Conservation (phyloP, 352 stramenopile genomes). For the Globisporangium echinulatum region DNA sequence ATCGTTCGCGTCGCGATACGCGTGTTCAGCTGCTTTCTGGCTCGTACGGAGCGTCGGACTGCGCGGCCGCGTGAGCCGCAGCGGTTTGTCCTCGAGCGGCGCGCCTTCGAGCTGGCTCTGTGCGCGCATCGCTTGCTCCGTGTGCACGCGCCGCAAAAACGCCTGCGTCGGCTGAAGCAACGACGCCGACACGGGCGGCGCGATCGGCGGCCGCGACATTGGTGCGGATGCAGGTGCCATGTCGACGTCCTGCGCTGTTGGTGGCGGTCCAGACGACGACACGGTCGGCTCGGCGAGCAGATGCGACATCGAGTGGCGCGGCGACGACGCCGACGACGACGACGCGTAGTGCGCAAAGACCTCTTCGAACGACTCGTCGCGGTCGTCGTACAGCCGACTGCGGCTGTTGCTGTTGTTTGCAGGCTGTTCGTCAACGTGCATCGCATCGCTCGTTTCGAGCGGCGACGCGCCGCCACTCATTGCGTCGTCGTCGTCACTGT, state of each 20-base stretch:
- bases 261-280: neutral
- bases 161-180: slow-evolving; percentile 67
- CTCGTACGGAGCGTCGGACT: slow-evolving; percentile 48
- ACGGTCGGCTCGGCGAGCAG: slow-evolving; percentile 23
- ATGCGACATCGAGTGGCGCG: slow-evolving; percentile 29
- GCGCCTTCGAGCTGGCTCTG: slow-evolving; percentile 31
- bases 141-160: slow-evolving; percentile 48
- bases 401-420: slow-evolving; percentile 11
- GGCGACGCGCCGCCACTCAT: slow-evolving; percentile 42
- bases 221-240: neutral
- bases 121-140: slow-evolving; percentile 51
- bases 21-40: slow-evolving; percentile 20
- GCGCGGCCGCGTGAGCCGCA: slow-evolving; percentile 42
- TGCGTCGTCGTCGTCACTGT: slow-evolving; percentile 8
- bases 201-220: slow-evolving; percentile 6
- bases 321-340: slow-evolving; percentile 37
- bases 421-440: slow-evolving; percentile 18
- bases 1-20: slow-evolving; percentile 31
- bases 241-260: neutral
- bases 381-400: slow-evolving; percentile 31
- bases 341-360: slow-evolving; percentile 53
- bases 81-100: slow-evolving; percentile 32
- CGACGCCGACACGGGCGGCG: slow-evolving; percentile 26
- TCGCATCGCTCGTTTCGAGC: slow-evolving; percentile 36
- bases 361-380: slow-evolving; percentile 45